Conservation (phyloP, 2,329 filamentous ascomycete genomes). For the Sclerotinia borealis region DNA sequence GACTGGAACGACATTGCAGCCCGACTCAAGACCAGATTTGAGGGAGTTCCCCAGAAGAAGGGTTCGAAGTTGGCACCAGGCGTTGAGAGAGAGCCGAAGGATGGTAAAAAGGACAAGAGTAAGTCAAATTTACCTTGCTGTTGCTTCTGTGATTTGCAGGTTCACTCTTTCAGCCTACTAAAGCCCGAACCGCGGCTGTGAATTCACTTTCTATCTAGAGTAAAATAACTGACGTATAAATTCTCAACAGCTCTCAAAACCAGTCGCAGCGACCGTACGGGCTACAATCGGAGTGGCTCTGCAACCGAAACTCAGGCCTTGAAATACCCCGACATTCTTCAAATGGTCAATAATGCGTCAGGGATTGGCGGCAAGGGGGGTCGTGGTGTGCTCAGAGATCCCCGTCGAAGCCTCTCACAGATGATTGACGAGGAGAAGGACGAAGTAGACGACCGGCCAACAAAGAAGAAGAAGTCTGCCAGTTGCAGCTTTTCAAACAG, state of each 20-base stretch:
- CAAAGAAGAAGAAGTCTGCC: not conserved
- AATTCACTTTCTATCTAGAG: not conserved
- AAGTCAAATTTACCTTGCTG: not conserved
- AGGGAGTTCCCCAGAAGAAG: not conserved
- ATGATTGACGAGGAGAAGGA: not conserved
- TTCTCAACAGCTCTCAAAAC: not conserved
- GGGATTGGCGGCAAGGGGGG: not conserved
- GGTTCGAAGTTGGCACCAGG: slow-evolving; percentile 2
- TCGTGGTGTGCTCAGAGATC: not conserved
- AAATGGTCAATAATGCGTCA: not conserved
- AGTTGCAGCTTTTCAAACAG: not conserved
- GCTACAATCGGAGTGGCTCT: not conserved
- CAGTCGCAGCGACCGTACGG: not conserved
- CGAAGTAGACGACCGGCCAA: not conserved
- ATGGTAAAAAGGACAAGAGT: not conserved
- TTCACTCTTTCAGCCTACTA: not conserved
- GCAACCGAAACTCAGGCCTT: slow-evolving; percentile 2
- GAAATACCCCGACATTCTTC: not conserved
- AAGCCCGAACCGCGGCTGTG: not conserved
- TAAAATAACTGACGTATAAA: not conserved
- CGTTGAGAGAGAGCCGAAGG: not conserved
- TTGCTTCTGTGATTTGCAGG: not conserved
- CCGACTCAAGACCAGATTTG: not conserved
- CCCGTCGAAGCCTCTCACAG: not conserved
- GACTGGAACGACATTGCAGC: not conserved